Evolutionary conservation across 257 asterid genomes (phyloP).

Genomic region (Solanum rostratum): DNA sequence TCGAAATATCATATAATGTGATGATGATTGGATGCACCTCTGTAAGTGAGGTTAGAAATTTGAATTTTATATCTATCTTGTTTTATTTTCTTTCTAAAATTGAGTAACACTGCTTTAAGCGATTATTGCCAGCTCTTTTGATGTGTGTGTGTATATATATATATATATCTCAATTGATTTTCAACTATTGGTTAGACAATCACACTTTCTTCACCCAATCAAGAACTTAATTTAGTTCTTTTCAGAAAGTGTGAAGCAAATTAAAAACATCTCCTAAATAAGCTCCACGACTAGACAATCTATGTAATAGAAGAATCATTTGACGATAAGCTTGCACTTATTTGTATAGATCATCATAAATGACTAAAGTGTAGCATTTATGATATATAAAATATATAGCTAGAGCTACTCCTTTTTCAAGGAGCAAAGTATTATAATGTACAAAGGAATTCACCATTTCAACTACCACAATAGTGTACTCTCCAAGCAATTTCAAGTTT

Average conservation of each 20-base stretch:
- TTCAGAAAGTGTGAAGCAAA: neutral
- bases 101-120: too few relatives aligned
- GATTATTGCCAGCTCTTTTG: too few relatives aligned
- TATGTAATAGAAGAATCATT: neutral
- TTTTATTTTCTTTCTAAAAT: too few relatives aligned
- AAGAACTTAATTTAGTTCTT: neutral
- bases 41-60: too few relatives aligned
- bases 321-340: neutral
- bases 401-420: neutral
- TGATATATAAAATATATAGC: too few relatives aligned
- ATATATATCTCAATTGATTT: neutral
- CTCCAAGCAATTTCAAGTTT: too few relatives aligned
- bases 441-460: neutral
- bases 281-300: neutral
- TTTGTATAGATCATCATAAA: neutral
- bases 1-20: too few relatives aligned
- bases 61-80: too few relatives aligned
- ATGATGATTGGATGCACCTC: too few relatives aligned
- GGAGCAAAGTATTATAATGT: neutral
- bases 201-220: neutral
- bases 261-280: neutral
- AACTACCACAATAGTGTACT: neutral
- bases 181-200: neutral
- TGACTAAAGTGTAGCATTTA: neutral
- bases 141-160: too few relatives aligned